A percentile compares a stretch with the other conserved stretches of the same genome.
Conservation (phyloP, 371 early-diverging fungal genomes). For the Phascolomyces articulosus region DNA sequence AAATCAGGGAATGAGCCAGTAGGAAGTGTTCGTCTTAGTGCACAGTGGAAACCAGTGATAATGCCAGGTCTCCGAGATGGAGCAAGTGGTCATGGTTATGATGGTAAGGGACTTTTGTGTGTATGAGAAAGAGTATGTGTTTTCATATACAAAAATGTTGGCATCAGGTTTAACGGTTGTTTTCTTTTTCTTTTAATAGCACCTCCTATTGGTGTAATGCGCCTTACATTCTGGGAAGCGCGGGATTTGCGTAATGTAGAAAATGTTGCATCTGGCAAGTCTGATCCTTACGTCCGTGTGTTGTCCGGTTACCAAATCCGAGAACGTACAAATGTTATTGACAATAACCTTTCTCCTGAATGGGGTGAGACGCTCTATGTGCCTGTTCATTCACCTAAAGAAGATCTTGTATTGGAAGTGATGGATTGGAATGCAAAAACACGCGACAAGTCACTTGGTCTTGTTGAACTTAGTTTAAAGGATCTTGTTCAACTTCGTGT, state of each 20-base stretch:
- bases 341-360: constrained; percentile 76
- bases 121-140: neutral
- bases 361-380: constrained; percentile 87
- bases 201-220: constrained; percentile 81
- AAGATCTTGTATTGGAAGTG: constrained; percentile 72
- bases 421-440: constrained; percentile 71
- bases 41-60: constrained; percentile 61
- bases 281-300: constrained; percentile 83
- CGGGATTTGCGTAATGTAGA: constrained; percentile 70
- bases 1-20: constrained; percentile 21
- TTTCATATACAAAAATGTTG: neutral
- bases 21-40: constrained; percentile 47
- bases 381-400: constrained; percentile 67
- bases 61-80: constrained; percentile 45
- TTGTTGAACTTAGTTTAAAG: constrained; percentile 42
- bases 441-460: constrained; percentile 73
- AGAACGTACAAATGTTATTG: constrained; percentile 71
- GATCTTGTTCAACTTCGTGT: constrained; percentile 45
- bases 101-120: constrained; percentile 22
- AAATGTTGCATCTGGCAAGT: constrained; percentile 57
- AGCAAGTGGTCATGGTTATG: constrained; percentile 37
- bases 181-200: constrained; percentile 22
- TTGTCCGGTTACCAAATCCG: constrained; percentile 64
- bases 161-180: too few relatives aligned
- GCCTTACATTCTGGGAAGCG: constrained; percentile 76